Percentiles rank a stretch among this genome's conserved stretches.
Evolutionary conservation across 2,329 filamentous ascomycete genomes (phyloP).

Genomic region (Pyricularia pennisetigena): DNA sequence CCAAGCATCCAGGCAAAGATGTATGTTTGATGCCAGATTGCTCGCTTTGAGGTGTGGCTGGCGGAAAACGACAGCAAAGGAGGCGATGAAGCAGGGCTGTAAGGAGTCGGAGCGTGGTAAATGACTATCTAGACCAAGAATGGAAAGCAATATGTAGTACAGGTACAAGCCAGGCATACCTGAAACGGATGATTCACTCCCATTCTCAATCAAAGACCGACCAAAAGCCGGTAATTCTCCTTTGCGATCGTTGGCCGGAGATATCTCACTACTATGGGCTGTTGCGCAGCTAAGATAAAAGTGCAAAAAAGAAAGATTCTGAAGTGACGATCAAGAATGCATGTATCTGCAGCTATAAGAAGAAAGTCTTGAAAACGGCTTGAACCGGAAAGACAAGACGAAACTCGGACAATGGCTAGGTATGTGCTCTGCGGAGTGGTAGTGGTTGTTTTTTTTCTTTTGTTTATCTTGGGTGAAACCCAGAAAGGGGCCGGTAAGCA

Average conservation of each 20-base stretch:
- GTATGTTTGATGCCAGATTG: not conserved
- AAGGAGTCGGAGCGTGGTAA: conserved; percentile 7
- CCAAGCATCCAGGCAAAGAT: not conserved
- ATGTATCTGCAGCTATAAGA: not conserved
- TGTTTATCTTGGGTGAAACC: not conserved
- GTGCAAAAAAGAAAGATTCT: not conserved
- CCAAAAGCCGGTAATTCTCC: not conserved
- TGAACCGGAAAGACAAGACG: not conserved
- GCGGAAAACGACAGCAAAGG: not conserved
- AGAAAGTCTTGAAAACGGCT: not conserved
- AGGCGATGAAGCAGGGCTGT: not conserved
- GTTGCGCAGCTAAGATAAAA: not conserved
- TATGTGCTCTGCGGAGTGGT: not conserved
- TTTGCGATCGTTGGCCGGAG: not conserved
- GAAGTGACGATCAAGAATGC: not conserved
- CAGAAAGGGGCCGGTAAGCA: not conserved
- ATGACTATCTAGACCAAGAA: not conserved
- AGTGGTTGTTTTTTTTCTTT: no score
- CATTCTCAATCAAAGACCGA: not conserved
- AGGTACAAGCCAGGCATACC: not conserved
- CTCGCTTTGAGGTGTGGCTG: not conserved
- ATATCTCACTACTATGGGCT: not conserved
- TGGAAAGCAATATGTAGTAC: not conserved
- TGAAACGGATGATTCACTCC: not conserved
- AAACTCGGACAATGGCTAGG: not conserved